A percentile compares a stretch with the other conserved stretches of the same genome.
phyloP scores from a whole-genome alignment of 495 filamentous ascomycete species.

The Neurospora hispaniola region DNA sequence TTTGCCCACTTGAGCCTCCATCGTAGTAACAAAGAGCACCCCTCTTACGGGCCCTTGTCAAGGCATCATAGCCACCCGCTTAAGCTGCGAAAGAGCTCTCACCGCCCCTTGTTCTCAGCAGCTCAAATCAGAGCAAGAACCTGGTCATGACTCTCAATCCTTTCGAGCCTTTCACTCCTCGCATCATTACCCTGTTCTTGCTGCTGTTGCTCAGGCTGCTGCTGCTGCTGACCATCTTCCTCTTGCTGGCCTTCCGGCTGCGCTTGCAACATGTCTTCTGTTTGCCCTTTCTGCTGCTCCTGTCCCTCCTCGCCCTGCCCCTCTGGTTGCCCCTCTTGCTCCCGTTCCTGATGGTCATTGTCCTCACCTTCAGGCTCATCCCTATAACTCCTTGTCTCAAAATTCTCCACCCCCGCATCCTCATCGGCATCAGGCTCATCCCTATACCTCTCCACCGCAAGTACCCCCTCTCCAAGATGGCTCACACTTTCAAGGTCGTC shows the following conservation, averaged over 20 bases:
- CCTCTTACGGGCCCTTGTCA: neutral
- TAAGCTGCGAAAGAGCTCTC: neutral
- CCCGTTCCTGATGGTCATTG: neutral
- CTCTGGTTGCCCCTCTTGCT: neutral
- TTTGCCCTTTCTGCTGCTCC: neutral
- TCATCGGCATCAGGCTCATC: conserved; percentile 11
- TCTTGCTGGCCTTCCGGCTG: neutral
- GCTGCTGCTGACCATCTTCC: neutral
- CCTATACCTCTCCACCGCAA: conserved; percentile 4
- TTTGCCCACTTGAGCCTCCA: neutral
- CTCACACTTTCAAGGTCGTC: conserved; percentile 7
- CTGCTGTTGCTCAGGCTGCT: neutral
- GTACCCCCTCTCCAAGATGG: neutral
- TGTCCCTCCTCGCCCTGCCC: neutral
- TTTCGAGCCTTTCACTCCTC: neutral
- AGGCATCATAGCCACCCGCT: neutral
- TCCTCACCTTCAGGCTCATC: neutral
- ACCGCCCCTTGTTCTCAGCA: neutral
- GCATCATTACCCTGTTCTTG: neutral
- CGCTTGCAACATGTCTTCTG: neutral
- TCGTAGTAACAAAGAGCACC: neutral
- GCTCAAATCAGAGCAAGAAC: neutral
- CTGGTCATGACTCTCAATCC: neutral
- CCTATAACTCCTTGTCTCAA: neutral
- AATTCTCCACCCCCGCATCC: neutral